A percentile compares a stretch with the other conserved stretches of the same genome.
Conservation (phyloP, 306 rosid species). For the Cajanus cajan region DNA sequence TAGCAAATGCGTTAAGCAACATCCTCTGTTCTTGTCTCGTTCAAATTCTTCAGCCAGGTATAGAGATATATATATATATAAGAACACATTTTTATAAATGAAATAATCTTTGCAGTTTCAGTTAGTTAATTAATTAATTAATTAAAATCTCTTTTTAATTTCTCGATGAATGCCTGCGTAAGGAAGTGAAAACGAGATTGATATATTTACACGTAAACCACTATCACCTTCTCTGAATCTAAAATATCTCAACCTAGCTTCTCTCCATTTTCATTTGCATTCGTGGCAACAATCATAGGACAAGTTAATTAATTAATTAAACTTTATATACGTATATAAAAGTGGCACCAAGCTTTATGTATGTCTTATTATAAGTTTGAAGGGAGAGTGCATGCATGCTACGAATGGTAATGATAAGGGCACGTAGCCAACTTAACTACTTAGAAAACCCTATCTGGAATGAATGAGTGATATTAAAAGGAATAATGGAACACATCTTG, state of each 20-base stretch:
- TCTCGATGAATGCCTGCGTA: slow-evolving; percentile 34
- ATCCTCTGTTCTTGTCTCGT: slow-evolving; percentile 57
- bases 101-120: slow-evolving; percentile 14
- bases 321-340: not conserved
- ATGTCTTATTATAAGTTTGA: not conserved
- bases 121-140: not conserved
- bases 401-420: slow-evolving; percentile 20
- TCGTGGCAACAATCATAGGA: slow-evolving; percentile 23
- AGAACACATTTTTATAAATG: not conserved
- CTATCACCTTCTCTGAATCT: not conserved
- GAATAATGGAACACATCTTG: not conserved
- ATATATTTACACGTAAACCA: slow-evolving; percentile 33
- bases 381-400: slow-evolving; percentile 7
- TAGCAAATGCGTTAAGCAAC: slow-evolving; percentile 83
- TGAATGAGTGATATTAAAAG: not conserved
- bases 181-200: slow-evolving; percentile 43
- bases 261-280: not conserved
- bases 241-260: slow-evolving; percentile 1
- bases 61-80: not conserved
- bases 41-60: slow-evolving; percentile 29
- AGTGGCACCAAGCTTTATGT: not conserved
- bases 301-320: not conserved
- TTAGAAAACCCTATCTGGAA: slow-evolving; percentile 7
- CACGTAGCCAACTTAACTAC: slow-evolving; percentile 1
- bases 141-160: not conserved